Base-by-base conservation (phyloP, 805 yeast genomes). In the Torulaspora maleeae region DNA sequence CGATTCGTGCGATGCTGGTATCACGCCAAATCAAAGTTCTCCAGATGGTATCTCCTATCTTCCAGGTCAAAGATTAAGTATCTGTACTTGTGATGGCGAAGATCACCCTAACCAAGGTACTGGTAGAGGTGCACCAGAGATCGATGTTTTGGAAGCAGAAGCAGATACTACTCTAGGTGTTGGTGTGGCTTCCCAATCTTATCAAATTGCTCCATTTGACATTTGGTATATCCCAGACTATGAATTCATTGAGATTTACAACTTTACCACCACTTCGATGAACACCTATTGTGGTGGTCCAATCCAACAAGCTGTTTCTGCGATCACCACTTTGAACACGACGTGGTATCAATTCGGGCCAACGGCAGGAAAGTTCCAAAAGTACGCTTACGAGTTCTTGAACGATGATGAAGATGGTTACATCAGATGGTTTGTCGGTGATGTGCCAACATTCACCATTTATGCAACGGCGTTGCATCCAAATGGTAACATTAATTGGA, bases 61-160 rank as follows among this genome's bases (percentile, higher is more conserved):
- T 44, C 88, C 91, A 0, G 97, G 97, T 25, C 96, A 90, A 67
- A 76, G 76, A 53, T 72, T 90, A 51, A 79, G 74, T 61, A 64
- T 75, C 11, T 90, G 98, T 69, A 82, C 91, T 0, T 90, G 97
- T 70, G 69, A 73, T 20, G 88, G 83, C 24, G 87, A 80, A 55
- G 88, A 83, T 42, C 97, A 90, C 64, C 98, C 98, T 38, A 89
- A 83, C 62, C 76, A 70, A 17, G 97, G 97, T 40, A 66, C 69
- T 1, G 97, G 97, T 11, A 80, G 98, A 66, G 96, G 96, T 43
- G 95, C 96, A 0, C 96, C 96, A 8, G 97, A 89, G 73, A 87
- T 91, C 56, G 98, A 91, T 78, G 80, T 82, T 36, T 64, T 91
- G 42, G 98, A 91, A 76, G 96, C 83, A 52, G 89, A 87, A 54